Evolutionary conservation across 1,139 yeast genomes (phyloP).

Genomic region (Yamadazyma sp.): DNA sequence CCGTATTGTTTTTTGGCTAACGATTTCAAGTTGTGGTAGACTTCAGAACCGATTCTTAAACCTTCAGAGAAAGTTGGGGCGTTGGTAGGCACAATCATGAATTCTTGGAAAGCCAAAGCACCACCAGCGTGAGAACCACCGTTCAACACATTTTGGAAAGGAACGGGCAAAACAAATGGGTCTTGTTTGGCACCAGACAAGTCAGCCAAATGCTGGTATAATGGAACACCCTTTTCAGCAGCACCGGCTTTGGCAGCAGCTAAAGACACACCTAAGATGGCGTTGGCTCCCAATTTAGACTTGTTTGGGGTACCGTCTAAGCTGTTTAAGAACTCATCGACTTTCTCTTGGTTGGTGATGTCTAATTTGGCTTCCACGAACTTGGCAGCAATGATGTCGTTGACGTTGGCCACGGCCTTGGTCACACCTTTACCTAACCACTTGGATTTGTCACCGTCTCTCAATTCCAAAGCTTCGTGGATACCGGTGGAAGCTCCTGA

Average conservation of each 20-base stretch:
- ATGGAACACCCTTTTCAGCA: slow-evolving; percentile 82
- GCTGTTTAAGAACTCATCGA: slow-evolving; percentile 73
- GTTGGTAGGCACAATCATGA: slow-evolving; percentile 94
- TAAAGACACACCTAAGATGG: slow-evolving; percentile 91
- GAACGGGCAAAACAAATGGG: slow-evolving; percentile 88
- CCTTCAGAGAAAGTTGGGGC: slow-evolving; percentile 90
- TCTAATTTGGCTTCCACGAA: slow-evolving; percentile 70
- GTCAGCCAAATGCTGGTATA: slow-evolving; percentile 81
- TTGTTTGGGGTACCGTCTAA: slow-evolving; percentile 95
- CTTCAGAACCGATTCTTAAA: slow-evolving; percentile 92
- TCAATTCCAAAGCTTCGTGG: slow-evolving; percentile 92
- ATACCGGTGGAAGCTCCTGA: slow-evolving; percentile 97
- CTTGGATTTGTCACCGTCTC: slow-evolving; percentile 91
- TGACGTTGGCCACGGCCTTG: slow-evolving; percentile 91
- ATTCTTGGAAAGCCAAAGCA: slow-evolving; percentile 96
- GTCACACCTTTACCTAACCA: slow-evolving; percentile 96
- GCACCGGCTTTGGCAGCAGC: slow-evolving; percentile 96
- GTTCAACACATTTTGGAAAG: slow-evolving; percentile 95
- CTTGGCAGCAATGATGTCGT: slow-evolving; percentile 87
- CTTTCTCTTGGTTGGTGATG: slow-evolving; percentile 72
- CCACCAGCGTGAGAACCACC: slow-evolving; percentile 99
- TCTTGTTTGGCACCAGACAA: slow-evolving; percentile 56
- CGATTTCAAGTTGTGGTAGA: slow-evolving; percentile 90
- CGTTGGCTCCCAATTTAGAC: slow-evolving; percentile 93
- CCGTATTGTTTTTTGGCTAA: slow-evolving; percentile 92